phyloP scores from a whole-genome alignment of 2,329 filamentous ascomycete species.

The Colletotrichum neosansevieriae region DNA sequence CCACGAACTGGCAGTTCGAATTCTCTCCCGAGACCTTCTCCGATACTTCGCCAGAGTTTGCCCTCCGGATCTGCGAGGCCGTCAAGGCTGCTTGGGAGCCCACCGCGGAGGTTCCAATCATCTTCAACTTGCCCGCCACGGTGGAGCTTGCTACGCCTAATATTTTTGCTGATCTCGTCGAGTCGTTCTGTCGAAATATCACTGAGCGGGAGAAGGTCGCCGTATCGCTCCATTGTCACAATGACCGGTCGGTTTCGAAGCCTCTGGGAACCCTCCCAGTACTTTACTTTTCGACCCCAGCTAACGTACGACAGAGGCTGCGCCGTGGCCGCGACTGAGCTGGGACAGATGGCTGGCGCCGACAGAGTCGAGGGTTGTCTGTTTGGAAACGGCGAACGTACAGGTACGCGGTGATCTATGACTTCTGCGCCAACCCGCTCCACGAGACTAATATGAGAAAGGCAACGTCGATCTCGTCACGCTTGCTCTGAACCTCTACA shows the following conservation, averaged over 20 bases:
- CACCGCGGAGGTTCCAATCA: conserved; percentile 72
- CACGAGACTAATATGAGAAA: no score
- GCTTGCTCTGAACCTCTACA: conserved; percentile 92
- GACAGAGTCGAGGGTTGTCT: conserved; percentile 94
- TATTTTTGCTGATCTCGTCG: conserved; percentile 94
- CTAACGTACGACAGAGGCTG: conserved; percentile 70
- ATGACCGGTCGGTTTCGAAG: conserved; percentile 65
- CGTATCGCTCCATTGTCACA: conserved; percentile 93
- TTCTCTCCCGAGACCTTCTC: conserved; percentile 93
- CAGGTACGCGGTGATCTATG: conserved; percentile 67
- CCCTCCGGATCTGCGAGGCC: conserved; percentile 85
- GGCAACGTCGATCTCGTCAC: conserved; percentile 89
- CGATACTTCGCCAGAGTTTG: conserved; percentile 87
- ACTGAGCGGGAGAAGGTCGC: conserved; percentile 86
- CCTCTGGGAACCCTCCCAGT: no score
- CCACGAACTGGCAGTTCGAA: conserved; percentile 80
- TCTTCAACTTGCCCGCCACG: conserved; percentile 97
- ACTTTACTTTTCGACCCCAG: no score
- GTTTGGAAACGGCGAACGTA: conserved; percentile 95
- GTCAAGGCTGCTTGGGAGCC: conserved; percentile 96
- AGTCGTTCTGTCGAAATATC: conserved; percentile 92
- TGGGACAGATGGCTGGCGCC: conserved; percentile 96
- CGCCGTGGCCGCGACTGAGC: conserved; percentile 87
- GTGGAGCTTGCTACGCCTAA: conserved; percentile 97
- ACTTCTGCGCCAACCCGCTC: no score